Percentiles rank a stretch among this genome's conserved stretches.
Evolutionary conservation across 306 rosid genomes (phyloP).

Genomic region (Trifolium dubium): DNA sequence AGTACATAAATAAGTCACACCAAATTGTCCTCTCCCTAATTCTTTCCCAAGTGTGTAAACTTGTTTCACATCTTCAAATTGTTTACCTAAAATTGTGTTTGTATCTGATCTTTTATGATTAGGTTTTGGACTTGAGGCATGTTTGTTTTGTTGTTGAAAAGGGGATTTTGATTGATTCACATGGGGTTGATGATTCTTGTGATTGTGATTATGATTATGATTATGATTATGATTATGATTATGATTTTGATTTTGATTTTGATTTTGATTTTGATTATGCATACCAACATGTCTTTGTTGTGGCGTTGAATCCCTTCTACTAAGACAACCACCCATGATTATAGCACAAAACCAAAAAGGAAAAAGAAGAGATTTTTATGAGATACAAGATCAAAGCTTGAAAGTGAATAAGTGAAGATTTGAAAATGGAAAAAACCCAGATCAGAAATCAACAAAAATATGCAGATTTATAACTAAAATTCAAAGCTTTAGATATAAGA

Average conservation of each 20-base stretch:
- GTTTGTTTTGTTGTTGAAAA: constrained; percentile 35
- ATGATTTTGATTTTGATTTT: constrained; percentile 40
- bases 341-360: background rate
- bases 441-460: constrained; percentile 18
- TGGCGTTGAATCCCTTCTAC: constrained; percentile 51
- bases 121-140: constrained; percentile 52
- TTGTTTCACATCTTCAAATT: constrained; percentile 72
- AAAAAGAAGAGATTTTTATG: background rate
- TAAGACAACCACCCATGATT: constrained; percentile 71
- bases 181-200: constrained; percentile 53
- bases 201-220: constrained; percentile 24
- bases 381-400: background rate
- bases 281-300: constrained; percentile 47
- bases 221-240: constrained; percentile 27
- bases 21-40: constrained; percentile 93
- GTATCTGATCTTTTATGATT: constrained; percentile 47
- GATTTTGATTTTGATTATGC: background rate
- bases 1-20: constrained; percentile 77
- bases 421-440: constrained; percentile 29
- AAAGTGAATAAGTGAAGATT: constrained; percentile 18
- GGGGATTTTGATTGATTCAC: constrained; percentile 49
- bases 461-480: constrained; percentile 9
- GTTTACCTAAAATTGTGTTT: constrained; percentile 67
- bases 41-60: constrained; percentile 70
- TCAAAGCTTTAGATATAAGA: constrained; percentile 32